A percentile compares a stretch with the other conserved stretches of the same genome.
These are phyloP conservation scores for Echinosphaeria canescens DNA, from an alignment of 2,329 filamentous ascomycete genomes.

Conservation along the genomic window DNA sequence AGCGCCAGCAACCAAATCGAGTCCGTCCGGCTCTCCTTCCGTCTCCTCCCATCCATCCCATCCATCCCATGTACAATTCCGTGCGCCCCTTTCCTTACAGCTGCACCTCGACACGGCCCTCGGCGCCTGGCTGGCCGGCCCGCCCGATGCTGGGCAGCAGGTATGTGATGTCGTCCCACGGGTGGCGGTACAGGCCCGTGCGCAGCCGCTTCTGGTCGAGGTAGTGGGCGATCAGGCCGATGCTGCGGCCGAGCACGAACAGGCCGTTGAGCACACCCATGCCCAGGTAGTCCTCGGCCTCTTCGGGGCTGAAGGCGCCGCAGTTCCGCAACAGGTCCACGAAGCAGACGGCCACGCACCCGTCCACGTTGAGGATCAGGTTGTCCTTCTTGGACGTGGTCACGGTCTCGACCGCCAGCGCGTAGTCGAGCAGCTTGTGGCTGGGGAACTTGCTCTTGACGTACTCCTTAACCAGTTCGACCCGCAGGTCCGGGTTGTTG, in stretches of 20 bases:
- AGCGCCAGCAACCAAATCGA: no score
- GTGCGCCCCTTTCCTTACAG: constrained; percentile 30
- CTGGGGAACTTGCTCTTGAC: constrained; percentile 93
- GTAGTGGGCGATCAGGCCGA: constrained; percentile 98
- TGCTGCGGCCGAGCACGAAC: constrained; percentile 90
- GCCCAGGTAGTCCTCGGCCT: constrained; percentile 95
- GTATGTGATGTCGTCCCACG: constrained; percentile 97
- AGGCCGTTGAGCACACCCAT: constrained; percentile 99
- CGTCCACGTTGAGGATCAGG: constrained; percentile 97
- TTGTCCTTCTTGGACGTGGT: constrained; percentile 99
- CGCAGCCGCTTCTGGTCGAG: constrained; percentile 98
- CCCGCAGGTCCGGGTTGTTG: constrained; percentile 98
- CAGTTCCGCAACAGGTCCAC: constrained; percentile 95
- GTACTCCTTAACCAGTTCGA: constrained; percentile 98
- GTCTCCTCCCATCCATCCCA: no score
- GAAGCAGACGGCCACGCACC: constrained; percentile 96
- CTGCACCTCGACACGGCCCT: constrained; percentile 80
- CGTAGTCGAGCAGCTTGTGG: constrained; percentile 97
- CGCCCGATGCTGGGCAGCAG: constrained; percentile 63
- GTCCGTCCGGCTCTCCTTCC: no score
- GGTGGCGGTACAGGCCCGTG: constrained; percentile 96
- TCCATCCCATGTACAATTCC: no score
- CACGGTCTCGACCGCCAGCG: constrained; percentile 90
- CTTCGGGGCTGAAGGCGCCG: constrained; percentile 86
- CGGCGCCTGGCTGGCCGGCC: constrained; percentile 46